Percentiles rank a stretch among this genome's conserved stretches.
Evolutionary conservation across 345 rosid genomes (phyloP).

Genomic region (Acer negundo): DNA sequence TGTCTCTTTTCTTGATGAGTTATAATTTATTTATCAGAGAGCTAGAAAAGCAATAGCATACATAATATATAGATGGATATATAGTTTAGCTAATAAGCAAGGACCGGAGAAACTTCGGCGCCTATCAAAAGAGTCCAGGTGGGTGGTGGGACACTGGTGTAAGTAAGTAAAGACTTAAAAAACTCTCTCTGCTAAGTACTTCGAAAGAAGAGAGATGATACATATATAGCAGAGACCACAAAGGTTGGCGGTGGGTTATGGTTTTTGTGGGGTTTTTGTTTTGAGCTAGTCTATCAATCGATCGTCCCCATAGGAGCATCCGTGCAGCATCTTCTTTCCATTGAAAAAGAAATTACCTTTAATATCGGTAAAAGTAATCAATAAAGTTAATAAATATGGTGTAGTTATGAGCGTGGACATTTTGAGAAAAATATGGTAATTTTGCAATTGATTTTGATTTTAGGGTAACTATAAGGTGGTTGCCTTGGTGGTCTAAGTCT

Average conservation of each 20-base stretch:
- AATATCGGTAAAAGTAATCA: not conserved
- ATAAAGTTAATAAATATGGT: too few relatives aligned
- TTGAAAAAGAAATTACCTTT: conserved; percentile 30
- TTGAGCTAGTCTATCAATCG: not conserved
- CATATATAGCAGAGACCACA: conserved; percentile 4
- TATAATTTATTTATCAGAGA: not conserved
- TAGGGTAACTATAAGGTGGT: too few relatives aligned
- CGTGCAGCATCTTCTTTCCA: conserved; percentile 43
- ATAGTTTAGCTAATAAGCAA: not conserved
- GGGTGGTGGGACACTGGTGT: conserved; percentile 26
- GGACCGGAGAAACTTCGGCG: conserved; percentile 29
- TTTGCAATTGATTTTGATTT: too few relatives aligned
- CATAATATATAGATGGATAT: not conserved
- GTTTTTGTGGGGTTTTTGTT: conserved; percentile 8
- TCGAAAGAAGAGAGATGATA: conserved; percentile 5
- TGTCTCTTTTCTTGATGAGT: conserved; percentile 21
- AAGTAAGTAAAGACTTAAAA: not conserved
- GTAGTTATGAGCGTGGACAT: too few relatives aligned
- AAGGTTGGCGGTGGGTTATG: conserved; percentile 8
- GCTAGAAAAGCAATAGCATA: conserved; percentile 6
- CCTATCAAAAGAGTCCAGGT: conserved; percentile 34
- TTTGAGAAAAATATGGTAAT: too few relatives aligned
- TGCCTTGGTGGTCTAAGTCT: too few relatives aligned
- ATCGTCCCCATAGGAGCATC: conserved; percentile 11
- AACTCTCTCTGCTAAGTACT: not conserved